A percentile compares a stretch with the other conserved stretches of the same genome.
Conservation (phyloP, 106 monocot species). For the Alisma plantagoaquatica region DNA sequence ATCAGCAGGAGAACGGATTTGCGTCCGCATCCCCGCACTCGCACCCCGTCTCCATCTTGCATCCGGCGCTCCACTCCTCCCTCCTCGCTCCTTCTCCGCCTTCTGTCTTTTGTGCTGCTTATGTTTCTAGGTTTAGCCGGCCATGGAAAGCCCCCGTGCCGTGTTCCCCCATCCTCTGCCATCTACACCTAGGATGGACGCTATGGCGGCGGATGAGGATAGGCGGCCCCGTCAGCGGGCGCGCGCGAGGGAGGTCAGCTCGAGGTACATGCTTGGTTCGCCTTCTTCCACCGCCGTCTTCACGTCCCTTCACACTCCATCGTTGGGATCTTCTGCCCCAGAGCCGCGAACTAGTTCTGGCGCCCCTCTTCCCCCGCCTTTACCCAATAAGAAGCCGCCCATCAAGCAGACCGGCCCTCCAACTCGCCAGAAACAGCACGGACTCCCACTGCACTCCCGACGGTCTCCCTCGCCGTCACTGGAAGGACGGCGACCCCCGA, state of each 20-base stretch:
- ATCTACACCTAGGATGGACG: slow-evolving; percentile 4
- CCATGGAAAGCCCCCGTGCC: slow-evolving; percentile 6
- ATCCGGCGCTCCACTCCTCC: too few relatives aligned
- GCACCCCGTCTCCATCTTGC: too few relatives aligned
- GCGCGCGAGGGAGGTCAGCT: slow-evolving; percentile 64
- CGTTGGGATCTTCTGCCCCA: background rate
- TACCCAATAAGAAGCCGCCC: slow-evolving; percentile 3
- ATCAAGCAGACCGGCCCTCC: slow-evolving; percentile 8
- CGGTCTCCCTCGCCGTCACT: slow-evolving; percentile 4
- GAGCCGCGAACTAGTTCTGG: slow-evolving; percentile 4
- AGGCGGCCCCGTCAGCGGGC: slow-evolving; percentile 22
- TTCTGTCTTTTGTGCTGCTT: too few relatives aligned
- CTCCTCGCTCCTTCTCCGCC: too few relatives aligned
- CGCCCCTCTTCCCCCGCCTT: slow-evolving; percentile 2
- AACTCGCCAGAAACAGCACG: background rate
- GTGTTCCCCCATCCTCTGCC: background rate
- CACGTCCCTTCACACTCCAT: background rate
- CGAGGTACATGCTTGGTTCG: slow-evolving; percentile 47
- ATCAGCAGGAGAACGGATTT: too few relatives aligned
- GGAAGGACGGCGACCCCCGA: background rate
- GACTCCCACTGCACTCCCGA: background rate
- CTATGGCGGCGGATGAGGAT: slow-evolving; percentile 7
- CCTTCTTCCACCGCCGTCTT: slow-evolving; percentile 8
- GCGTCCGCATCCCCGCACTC: too few relatives aligned
- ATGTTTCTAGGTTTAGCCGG: too few relatives aligned